phyloP scores from a whole-genome alignment of 495 filamentous ascomycete species.

The Glarea lozoyensis region DNA sequence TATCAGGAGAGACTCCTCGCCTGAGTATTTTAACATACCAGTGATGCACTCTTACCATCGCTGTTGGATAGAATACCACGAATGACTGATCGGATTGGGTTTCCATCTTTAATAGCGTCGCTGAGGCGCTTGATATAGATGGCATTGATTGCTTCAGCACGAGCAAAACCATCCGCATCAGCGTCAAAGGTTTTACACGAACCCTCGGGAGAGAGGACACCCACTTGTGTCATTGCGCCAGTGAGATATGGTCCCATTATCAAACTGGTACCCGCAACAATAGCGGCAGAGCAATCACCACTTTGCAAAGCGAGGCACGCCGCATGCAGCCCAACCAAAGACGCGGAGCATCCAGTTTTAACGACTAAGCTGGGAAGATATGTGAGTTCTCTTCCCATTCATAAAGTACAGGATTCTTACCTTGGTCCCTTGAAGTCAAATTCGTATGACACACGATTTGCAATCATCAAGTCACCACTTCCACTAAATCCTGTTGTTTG shows the following conservation, averaged over 20 bases:
- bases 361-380: conserved; percentile 49
- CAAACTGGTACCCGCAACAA: conserved; percentile 2
- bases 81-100: conserved; percentile 54
- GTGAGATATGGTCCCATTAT: conserved; percentile 23
- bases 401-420: conserved; percentile 8
- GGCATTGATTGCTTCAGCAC: conserved; percentile 35
- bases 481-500: conserved; percentile 24
- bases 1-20: too few relatives aligned
- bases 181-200: conserved; percentile 30
- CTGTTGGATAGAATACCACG: conserved; percentile 47
- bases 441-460: conserved; percentile 51
- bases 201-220: conserved; percentile 22
- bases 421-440: conserved; percentile 44
- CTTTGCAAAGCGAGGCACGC: not conserved
- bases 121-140: conserved; percentile 50
- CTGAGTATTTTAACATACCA: too few relatives aligned
- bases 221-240: conserved; percentile 12
- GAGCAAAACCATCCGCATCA: conserved; percentile 31
- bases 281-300: conserved; percentile 1
- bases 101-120: conserved; percentile 43
- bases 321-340: not conserved
- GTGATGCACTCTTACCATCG: conserved; percentile 40
- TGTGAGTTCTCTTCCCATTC: not conserved
- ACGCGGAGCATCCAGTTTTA: conserved; percentile 78
- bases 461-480: conserved; percentile 40